Conservation (phyloP, 2,329 filamentous ascomycete genomes). For the Aspergillus ustus region DNA sequence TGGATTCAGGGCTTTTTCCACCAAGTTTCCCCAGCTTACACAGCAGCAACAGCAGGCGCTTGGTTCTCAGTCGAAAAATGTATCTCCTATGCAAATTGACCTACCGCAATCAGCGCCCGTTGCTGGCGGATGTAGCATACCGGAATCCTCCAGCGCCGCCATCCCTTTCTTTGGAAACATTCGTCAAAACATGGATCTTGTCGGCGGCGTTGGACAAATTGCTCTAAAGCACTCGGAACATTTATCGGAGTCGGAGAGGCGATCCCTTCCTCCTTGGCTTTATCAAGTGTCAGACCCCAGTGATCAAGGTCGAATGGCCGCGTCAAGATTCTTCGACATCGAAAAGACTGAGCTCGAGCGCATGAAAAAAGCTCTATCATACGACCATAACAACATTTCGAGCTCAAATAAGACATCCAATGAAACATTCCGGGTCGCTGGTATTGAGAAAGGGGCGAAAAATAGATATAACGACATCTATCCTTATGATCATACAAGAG, state of each 20-base stretch:
- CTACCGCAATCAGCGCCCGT: constrained; percentile 70
- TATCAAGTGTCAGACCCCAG: constrained; percentile 66
- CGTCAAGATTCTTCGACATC: constrained; percentile 81
- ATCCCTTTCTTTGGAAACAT: constrained; percentile 98
- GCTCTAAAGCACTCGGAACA: constrained; percentile 62
- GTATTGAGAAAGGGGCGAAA: constrained; percentile 91
- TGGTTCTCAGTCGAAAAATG: constrained; percentile 47
- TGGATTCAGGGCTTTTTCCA: constrained; percentile 76
- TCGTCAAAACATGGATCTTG: constrained; percentile 92
- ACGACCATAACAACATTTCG: constrained; percentile 61
- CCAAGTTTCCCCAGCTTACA: constrained; percentile 62
- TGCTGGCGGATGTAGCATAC: constrained; percentile 87
- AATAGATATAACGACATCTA: constrained; percentile 98
- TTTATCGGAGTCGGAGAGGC: constrained; percentile 53
- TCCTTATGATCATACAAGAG: constrained; percentile 91
- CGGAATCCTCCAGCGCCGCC: constrained; percentile 64
- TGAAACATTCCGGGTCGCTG: constrained; percentile 73
- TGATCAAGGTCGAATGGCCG: constrained; percentile 79
- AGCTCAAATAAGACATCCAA: constrained; percentile 45
- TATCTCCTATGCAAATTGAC: constrained; percentile 56
- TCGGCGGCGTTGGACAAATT: constrained; percentile 87
- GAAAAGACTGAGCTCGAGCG: constrained; percentile 85
- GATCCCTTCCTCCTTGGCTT: constrained; percentile 76
- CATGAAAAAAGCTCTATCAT: constrained; percentile 82
- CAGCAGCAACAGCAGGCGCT: constrained; percentile 34